Evolutionary conservation across 768 basidiomycete species (phyloP), one percentile per base, ranked within the genome.

Genomic region (Flagelloscypha sp.): DNA sequence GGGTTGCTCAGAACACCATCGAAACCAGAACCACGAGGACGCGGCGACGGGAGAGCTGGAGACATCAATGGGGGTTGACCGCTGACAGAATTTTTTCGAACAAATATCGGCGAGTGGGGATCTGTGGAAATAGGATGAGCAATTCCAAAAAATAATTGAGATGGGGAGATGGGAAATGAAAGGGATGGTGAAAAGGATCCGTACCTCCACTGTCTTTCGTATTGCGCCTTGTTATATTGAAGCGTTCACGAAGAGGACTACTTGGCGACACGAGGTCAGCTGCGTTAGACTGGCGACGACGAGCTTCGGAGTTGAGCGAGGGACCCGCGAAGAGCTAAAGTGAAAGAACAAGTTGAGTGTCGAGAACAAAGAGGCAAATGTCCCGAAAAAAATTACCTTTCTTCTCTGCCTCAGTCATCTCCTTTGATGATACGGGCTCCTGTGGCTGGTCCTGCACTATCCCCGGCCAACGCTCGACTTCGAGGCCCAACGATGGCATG

Each of bases 401-500:
- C 66, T 81, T 88, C 68, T 94, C 90, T 15, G 65, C 62, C 35
- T 89, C 87, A 38, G 65, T 66, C 74, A 86, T 74, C 52, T 93
- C 92, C 45, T 79, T 80, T 48, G 89, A 50, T 25, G 75, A 73
- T 23, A 81, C 59, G 12, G 92, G 92, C 38, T 87, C 84, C 27
- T 54, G 68, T 19, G 72, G 78, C 16, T 70, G 61, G 52, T 89
- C 87, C 40, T 80, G 77, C 17, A 89, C 84, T 46, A 93, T 79
- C 37, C 88, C 88, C 40, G 89, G 84, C 82, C 84, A 88, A 43
- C 82, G 70, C 58, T 89, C 88, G 10, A 90, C 86, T 58, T 90
- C 88, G 27, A 88, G 63, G 28, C 82, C 84, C 22, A 92, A 69
- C 29, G 77, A 78, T 43, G 77, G 73, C 48, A 70, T 77, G 24